Percentiles rank a stretch among this genome's conserved stretches.
Evolutionary conservation across 371 early-diverging fungal genomes (phyloP).

Genomic region (Quaeritorhiza haematococci): DNA sequence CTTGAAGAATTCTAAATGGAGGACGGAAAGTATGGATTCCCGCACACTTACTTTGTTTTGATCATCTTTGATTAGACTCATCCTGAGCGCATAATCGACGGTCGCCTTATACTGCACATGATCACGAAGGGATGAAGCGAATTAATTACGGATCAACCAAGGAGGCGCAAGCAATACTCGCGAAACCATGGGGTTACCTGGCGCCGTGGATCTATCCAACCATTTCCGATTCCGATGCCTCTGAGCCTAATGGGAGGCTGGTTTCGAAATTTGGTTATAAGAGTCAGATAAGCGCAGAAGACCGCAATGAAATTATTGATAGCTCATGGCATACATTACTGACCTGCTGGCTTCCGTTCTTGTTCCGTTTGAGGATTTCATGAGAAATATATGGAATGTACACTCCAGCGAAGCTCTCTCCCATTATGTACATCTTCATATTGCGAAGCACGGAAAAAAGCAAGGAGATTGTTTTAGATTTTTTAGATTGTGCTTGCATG

Average conservation of each 20-base stretch:
- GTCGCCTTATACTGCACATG: too few relatives aligned
- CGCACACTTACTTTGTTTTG: too few relatives aligned
- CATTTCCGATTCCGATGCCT: slow-evolving; percentile 78
- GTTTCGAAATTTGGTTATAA: background rate
- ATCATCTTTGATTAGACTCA: too few relatives aligned
- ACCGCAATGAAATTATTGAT: background rate
- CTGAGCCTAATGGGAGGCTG: slow-evolving; percentile 51
- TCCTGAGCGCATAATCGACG: too few relatives aligned
- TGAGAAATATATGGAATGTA: slow-evolving; percentile 78
- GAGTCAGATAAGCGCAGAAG: background rate
- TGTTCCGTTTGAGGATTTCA: slow-evolving; percentile 35
- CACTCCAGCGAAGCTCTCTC: slow-evolving; percentile 83
- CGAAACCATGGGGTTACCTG: too few relatives aligned
- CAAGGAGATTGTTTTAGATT: too few relatives aligned
- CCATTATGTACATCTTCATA: slow-evolving; percentile 67
- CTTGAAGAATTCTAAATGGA: too few relatives aligned
- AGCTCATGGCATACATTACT: background rate
- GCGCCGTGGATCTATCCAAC: slow-evolving; percentile 91
- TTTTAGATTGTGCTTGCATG: too few relatives aligned
- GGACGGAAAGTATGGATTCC: too few relatives aligned
- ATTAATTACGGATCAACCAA: too few relatives aligned
- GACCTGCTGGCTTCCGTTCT: background rate
- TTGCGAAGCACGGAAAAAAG: background rate
- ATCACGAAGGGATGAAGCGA: too few relatives aligned
- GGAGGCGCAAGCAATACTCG: too few relatives aligned